These are phyloP conservation scores for Syzygium aromaticum DNA, from an alignment of 345 rosid species.

Conservation along the genomic window DNA sequence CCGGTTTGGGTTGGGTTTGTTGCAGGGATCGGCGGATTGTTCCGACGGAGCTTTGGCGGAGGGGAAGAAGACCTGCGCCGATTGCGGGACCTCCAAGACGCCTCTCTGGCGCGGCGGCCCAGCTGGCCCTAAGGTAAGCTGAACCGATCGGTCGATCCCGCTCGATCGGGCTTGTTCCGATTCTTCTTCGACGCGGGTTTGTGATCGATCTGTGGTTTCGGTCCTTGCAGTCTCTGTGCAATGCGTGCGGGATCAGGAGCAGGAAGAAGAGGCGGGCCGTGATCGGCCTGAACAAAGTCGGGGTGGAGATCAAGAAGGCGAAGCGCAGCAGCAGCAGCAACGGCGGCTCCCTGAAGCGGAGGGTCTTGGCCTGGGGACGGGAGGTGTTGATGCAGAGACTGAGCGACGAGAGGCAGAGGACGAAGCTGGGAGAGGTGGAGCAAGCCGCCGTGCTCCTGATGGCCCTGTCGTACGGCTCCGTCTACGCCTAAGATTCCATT, in stretches of 20 bases:
- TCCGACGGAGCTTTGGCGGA: conserved; percentile 5
- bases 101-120: conserved; percentile 52
- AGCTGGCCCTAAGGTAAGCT: conserved; percentile 40
- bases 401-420: conserved; percentile 19
- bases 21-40: conserved; percentile 7
- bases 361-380: conserved; percentile 24
- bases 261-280: conserved; percentile 38
- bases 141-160: background rate
- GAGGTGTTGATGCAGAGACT: conserved; percentile 25
- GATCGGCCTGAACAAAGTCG: conserved; percentile 10
- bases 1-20: background rate
- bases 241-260: conserved; percentile 50
- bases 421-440: conserved; percentile 35
- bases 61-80: conserved; percentile 30
- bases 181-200: background rate
- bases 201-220: background rate
- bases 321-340: background rate
- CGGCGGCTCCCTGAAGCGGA: conserved; percentile 24
- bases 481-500: conserved; percentile 13
- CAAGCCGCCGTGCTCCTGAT: conserved; percentile 43
- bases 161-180: background rate
- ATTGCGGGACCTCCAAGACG: conserved; percentile 44
- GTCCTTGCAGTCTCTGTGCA: conserved; percentile 37
- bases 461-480: conserved; percentile 39
- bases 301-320: conserved; percentile 20